Conservation (phyloP, 192 early-diverging fungal genomes). For the Spizellomyces sp. region DNA sequence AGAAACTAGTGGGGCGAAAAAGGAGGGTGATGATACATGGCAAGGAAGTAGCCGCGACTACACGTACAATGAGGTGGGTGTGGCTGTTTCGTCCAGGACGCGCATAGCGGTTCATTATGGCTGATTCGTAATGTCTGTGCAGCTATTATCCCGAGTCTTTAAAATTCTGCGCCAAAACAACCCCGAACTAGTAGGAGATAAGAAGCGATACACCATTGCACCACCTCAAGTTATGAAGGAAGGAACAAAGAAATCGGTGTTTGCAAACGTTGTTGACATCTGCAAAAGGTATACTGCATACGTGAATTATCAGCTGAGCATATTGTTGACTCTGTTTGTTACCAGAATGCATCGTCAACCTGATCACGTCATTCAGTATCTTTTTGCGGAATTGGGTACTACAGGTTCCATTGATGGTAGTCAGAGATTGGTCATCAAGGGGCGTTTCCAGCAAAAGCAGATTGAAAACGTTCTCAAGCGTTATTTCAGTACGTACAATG, state of each 20-base stretch:
- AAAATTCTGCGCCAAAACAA: conserved; percentile 90
- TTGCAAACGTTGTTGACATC: conserved; percentile 96
- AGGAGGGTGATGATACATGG: conserved; percentile 67
- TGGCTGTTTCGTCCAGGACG: neutral
- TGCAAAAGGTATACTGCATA: conserved; percentile 63
- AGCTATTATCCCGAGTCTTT: conserved; percentile 90
- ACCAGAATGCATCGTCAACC: conserved; percentile 87
- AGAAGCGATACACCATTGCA: conserved; percentile 91
- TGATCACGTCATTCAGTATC: conserved; percentile 96
- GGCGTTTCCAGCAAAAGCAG: conserved; percentile 98
- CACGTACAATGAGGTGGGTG: conserved; percentile 80
- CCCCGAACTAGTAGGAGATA: conserved; percentile 88
- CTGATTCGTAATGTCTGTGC: conserved; percentile 1
- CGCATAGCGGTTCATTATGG: conserved; percentile 2
- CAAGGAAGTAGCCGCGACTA: conserved; percentile 89
- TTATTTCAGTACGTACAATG: conserved; percentile 75
- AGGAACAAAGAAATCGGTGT: conserved; percentile 94
- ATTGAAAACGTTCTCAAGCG: conserved; percentile 96
- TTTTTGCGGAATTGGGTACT: conserved; percentile 99
- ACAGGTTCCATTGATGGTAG: conserved; percentile 91
- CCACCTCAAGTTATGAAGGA: conserved; percentile 90
- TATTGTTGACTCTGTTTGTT: neutral
- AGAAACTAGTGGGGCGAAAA: conserved; percentile 5
- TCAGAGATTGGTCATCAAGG: conserved; percentile 93
- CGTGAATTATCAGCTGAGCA: neutral